Evolutionary conservation across 805 yeast genomes (phyloP).

Genomic region (Candida insectorum): DNA sequence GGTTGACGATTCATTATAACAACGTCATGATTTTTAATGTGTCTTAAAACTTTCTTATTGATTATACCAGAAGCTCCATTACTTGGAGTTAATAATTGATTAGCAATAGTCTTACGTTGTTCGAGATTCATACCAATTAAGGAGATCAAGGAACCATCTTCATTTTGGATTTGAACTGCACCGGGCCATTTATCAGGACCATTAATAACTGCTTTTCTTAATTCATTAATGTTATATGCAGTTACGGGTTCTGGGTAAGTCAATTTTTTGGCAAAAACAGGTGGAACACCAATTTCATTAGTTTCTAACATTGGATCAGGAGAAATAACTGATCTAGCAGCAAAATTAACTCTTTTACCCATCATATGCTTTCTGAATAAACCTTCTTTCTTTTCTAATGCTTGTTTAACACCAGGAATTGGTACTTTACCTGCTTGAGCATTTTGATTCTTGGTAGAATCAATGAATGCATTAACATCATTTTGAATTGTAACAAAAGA

Average conservation of each 20-base stretch:
- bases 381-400: slow-evolving; percentile 97
- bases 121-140: slow-evolving; percentile 86
- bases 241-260: slow-evolving; percentile 99
- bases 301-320: slow-evolving; percentile 99
- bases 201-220: slow-evolving; percentile 92
- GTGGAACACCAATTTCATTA: slow-evolving; percentile 97
- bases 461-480: slow-evolving; percentile 91
- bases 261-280: slow-evolving; percentile 91
- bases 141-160: slow-evolving; percentile 82
- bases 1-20: slow-evolving; percentile 99
- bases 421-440: slow-evolving; percentile 66
- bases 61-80: slow-evolving; percentile 52
- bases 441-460: slow-evolving; percentile 83
- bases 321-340: slow-evolving; percentile 98
- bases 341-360: slow-evolving; percentile 99
- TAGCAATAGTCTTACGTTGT: slow-evolving; percentile 93
- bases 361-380: slow-evolving; percentile 98
- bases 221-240: slow-evolving; percentile 79
- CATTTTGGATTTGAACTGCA: slow-evolving; percentile 92
- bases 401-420: slow-evolving; percentile 95
- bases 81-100: slow-evolving; percentile 88
- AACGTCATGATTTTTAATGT: slow-evolving; percentile 90
- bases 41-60: slow-evolving; percentile 92
- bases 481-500: slow-evolving; percentile 92
- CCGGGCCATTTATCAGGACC: slow-evolving; percentile 99